Evolutionary conservation across 192 early-diverging fungal species (phyloP), one percentile per base, ranked within the genome.

Genomic region (Backusella tarrabulga): DNA sequence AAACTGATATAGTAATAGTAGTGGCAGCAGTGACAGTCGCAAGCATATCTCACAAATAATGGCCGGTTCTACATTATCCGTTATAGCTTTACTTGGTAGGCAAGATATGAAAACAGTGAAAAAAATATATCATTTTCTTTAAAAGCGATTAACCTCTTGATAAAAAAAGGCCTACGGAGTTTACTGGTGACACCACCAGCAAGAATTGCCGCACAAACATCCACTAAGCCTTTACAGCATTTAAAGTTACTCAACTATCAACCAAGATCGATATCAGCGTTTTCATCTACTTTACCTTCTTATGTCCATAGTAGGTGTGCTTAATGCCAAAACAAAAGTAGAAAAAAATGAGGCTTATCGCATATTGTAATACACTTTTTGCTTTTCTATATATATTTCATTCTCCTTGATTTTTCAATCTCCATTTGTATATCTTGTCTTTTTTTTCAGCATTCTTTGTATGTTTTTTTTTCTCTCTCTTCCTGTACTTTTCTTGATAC

Each of bases 81-180:
- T 75, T 14, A 36, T 41, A 34, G 36, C 63, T 29, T 34, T 63
- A 32, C 26, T 44, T 32, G 34, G 74, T 75, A 75, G 68, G n/a
- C 32, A 17, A 72, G 19, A 71, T 26, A 44, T 71, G 32, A 3
- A 71, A 21, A 17, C 56, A 40, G 38, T 40, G 2, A 32, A 32
- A 32, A 32, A 32, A 32, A 40, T 12, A 40, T 40, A 12, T 40
- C 38, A 12, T 40, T 40, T 40, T 38, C 32, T 32, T 9, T 40
- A 40, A 40, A 40, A 12, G 38, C 38, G 38, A 71, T 34, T n/a
- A 21, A 73, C 42, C 0, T 17, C 15, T 44, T 73, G 34, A n/a
- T 19, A 67, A 40, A 63, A 38, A 32, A 40, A 75, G 74, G 60
- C 44, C 29, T 75, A 32, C 74, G 60, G 42, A 66, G 60, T 32